Evolutionary conservation across 768 basidiomycete species (phyloP).

Genomic region (Brasilioporus rufonigricans): DNA sequence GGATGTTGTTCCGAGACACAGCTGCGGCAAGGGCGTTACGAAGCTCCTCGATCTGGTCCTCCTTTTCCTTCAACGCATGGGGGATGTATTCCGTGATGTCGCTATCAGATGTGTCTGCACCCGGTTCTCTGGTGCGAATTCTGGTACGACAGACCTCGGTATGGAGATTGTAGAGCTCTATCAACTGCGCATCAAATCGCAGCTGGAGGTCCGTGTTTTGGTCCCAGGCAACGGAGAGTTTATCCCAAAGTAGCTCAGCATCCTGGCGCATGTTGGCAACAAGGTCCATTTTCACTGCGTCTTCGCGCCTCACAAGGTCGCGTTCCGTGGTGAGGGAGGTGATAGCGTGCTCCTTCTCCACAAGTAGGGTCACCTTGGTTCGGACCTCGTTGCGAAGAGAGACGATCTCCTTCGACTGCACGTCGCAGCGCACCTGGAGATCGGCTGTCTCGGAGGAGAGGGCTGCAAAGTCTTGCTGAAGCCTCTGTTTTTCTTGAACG

Average conservation of each 20-base stretch:
- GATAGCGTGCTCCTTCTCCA: not conserved
- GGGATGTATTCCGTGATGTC: too few species aligned
- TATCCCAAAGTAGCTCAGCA: too few species aligned
- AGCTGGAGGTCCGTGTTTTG: too few species aligned
- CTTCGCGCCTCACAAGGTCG: not conserved
- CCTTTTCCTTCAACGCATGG: not conserved
- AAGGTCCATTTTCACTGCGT: not conserved
- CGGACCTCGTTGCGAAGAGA: not conserved
- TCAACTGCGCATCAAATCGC: too few species aligned
- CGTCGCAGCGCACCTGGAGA: not conserved
- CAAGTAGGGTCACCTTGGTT: not conserved
- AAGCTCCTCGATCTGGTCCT: conserved; percentile 2
- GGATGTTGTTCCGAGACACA: not conserved
- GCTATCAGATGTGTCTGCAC: too few species aligned
- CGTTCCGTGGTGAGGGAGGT: not conserved
- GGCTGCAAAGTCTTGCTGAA: not conserved
- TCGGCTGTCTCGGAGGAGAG: not conserved
- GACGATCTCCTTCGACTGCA: not conserved
- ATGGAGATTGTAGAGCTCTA: too few species aligned
- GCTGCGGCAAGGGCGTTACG: not conserved
- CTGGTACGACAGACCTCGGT: too few species aligned
- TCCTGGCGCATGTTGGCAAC: too few species aligned
- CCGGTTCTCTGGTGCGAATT: too few species aligned
- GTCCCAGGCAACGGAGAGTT: too few species aligned
- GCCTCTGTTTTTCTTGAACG: not conserved